Conservation (phyloP, 2,329 filamentous ascomycete genomes). For the Botrytis pseudocinerea region DNA sequence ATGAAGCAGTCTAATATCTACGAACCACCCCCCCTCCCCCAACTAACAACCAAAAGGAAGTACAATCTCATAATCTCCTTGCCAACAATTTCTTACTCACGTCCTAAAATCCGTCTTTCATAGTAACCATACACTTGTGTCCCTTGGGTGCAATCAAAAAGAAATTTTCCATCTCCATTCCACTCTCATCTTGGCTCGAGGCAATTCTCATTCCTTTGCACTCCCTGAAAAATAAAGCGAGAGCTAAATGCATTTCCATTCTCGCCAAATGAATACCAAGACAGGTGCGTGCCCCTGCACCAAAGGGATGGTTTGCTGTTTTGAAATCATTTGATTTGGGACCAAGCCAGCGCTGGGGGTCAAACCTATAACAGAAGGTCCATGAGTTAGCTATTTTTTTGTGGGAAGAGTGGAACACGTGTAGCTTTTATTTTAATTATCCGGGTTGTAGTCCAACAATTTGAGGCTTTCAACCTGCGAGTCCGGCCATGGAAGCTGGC, state of each 20-base stretch:
- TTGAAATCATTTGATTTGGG: not conserved
- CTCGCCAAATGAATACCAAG: not conserved
- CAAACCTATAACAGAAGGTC: not conserved
- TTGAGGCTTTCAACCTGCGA: too few species aligned
- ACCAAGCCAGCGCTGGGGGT: not conserved
- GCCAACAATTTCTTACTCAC: fast-evolving
- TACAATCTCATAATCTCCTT: not conserved
- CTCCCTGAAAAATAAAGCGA: not conserved
- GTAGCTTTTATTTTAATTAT: too few species aligned
- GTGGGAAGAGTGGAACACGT: too few species aligned
- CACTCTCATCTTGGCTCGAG: not conserved
- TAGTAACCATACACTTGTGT: not conserved
- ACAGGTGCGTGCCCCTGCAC: conserved; percentile 7
- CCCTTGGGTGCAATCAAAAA: not conserved
- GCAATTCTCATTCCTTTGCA: conserved; percentile 4
- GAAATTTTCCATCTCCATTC: not conserved
- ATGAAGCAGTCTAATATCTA: not conserved
- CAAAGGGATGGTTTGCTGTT: not conserved
- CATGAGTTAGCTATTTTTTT: not conserved
- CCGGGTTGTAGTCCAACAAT: too few species aligned
- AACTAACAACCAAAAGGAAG: not conserved
- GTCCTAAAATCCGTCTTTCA: not conserved
- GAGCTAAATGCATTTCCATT: not conserved
- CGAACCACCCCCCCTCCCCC: too few species aligned
- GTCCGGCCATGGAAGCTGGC: too few species aligned